Evolutionary conservation across 1,284 basidiomycete genomes (phyloP), one percentile per base, ranked within the genome.

Genomic region (Phenoliferia sp.): DNA sequence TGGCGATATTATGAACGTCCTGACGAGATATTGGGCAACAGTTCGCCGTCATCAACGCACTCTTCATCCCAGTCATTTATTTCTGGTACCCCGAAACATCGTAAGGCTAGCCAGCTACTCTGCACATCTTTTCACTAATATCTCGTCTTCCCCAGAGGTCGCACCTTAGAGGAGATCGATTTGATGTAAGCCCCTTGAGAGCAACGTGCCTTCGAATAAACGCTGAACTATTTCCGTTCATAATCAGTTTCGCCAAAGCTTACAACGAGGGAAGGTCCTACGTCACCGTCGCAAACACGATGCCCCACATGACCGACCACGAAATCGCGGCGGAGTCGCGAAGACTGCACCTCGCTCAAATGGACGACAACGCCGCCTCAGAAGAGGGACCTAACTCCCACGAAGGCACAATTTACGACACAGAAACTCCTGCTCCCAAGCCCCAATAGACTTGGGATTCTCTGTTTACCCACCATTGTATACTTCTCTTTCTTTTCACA

Each of bases 211-310:
- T n/a, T 52, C 50, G 7, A 52, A 19, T 28, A 16, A 19, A 31
- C 7, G 12, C 28, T 7, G 7, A 12, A 28, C 50, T 52, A 28
- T 3, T 31, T 44, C 36, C 48, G 3, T 6, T 34, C 3, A 28
- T 54, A 10, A 17, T 59, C 44, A 73, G 75, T 63, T 78, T 78
- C 55, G 76, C 76, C 54, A 66, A 65, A 28, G 76, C 64, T 3
- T 71, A 69, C 69, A 64, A 67, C 63, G 69, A 75, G 60, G 59
- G 64, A n/a, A 63, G 62, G 29, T 68, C 67, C 2, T 75, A 75
- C 44, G 73, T 75, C 52, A 31, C 39, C 17, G 69, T 75, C 33
- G 70, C 74, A 28, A 68, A 65, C 59, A 33, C 63, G 19, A 66
- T 75, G 70, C 69, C 65, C 35, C 70, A 69, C 44, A 39, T 73